Percentiles rank a stretch among this genome's conserved stretches.
Conservation (phyloP, 257 asterid genomes). For the Ballota nigra region DNA sequence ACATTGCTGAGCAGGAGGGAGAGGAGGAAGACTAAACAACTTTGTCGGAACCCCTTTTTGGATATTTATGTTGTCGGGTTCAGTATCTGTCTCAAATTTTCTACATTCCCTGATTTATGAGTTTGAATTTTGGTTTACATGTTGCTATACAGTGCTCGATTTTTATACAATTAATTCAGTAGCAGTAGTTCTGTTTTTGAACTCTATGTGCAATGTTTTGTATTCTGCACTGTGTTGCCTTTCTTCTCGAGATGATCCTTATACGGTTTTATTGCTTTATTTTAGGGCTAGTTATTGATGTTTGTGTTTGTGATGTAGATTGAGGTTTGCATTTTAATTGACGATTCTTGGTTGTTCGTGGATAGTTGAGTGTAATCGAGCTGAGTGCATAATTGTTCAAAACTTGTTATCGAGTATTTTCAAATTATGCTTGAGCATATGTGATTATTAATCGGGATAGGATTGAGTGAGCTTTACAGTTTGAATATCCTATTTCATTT, state of each 20-base stretch:
- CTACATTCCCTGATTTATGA: slow-evolving; percentile 9
- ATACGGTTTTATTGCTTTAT: not conserved
- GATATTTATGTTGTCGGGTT: slow-evolving; percentile 17
- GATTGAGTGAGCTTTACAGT: no score
- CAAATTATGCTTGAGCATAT: no score
- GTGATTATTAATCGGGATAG: no score
- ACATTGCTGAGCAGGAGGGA: slow-evolving; percentile 80
- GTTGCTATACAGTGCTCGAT: slow-evolving; percentile 3
- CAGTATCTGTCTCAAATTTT: slow-evolving; percentile 1
- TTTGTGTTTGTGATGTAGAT: not conserved
- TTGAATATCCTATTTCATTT: no score
- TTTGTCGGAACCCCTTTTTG: slow-evolving; percentile 20
- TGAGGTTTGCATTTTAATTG: not conserved
- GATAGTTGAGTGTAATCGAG: not conserved
- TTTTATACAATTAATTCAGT: slow-evolving; percentile 5
- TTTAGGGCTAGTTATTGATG: not conserved
- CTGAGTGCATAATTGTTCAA: not conserved
- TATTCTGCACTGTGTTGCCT: not conserved
- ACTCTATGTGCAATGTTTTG: not conserved
- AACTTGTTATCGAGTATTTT: no score
- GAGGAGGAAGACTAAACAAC: slow-evolving; percentile 53
- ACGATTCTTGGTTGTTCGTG: not conserved
- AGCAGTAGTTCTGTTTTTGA: not conserved
- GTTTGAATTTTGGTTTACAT: slow-evolving; percentile 19
- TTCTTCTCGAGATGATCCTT: no score